Evolutionary conservation across 305 asterid species (phyloP).

Genomic region (Fraxinus ornus): DNA sequence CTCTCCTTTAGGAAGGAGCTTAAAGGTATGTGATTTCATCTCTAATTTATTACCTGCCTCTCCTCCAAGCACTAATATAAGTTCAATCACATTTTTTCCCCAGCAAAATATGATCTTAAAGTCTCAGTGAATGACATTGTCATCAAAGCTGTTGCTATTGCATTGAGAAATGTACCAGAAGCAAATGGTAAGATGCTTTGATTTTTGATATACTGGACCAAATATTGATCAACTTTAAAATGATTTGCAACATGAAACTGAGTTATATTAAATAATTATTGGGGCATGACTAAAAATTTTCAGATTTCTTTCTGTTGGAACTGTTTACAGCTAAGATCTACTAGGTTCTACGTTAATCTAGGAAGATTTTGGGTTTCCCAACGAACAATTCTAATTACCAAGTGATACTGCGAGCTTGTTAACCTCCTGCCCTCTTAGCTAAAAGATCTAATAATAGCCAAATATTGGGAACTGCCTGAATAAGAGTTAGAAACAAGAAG

Average conservation of each 20-base stretch:
- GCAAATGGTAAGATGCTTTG: constrained; percentile 73
- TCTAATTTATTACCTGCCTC: constrained; percentile 18
- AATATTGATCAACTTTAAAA: constrained; percentile 10
- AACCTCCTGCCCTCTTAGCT: not conserved
- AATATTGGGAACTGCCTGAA: not conserved
- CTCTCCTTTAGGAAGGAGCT: constrained; percentile 91
- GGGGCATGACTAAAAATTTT: not conserved
- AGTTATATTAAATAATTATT: not conserved
- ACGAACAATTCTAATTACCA: not conserved
- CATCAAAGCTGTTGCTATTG: constrained; percentile 86
- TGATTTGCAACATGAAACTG: not conserved
- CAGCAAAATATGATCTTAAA: constrained; percentile 84
- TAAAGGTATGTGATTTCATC: constrained; percentile 53
- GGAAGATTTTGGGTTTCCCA: not conserved
- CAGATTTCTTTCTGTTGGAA: not conserved
- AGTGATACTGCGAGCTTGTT: not conserved
- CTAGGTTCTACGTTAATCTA: not conserved
- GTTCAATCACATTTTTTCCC: constrained; percentile 26
- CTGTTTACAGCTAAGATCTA: not conserved
- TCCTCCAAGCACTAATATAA: constrained; percentile 24
- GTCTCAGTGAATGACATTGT: constrained; percentile 98
- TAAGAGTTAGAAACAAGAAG: not conserved
- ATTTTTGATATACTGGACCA: constrained; percentile 17
- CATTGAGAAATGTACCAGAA: constrained; percentile 83
- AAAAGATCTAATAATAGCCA: not conserved